Percentiles rank a stretch among this genome's conserved stretches.
These are phyloP conservation scores for Chrysosporium keratinophilum DNA, from an alignment of 2,329 filamentous ascomycete genomes.

Conservation along the genomic window DNA sequence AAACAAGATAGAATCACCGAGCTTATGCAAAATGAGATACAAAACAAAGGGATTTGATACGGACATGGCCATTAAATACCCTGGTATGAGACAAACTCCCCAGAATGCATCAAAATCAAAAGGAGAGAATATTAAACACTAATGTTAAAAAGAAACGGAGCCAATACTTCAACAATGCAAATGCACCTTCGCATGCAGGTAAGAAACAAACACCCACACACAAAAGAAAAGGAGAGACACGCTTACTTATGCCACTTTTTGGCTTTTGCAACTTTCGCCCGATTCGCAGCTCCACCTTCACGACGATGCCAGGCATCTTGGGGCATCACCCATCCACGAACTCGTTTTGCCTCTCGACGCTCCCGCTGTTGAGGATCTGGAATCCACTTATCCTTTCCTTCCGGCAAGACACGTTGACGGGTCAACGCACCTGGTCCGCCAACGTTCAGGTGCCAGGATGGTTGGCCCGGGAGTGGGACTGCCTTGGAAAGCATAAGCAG, in stretches of 20 bases:
- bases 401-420: conserved; percentile 43
- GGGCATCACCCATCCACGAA: conserved; percentile 53
- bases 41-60: neutral
- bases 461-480: conserved; percentile 47
- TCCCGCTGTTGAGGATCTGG: conserved; percentile 51
- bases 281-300: conserved; percentile 37
- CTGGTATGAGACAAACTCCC: neutral
- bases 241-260: conserved; percentile 32
- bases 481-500: conserved; percentile 56
- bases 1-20: too few relatives aligned
- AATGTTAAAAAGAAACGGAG: neutral
- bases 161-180: conserved; percentile 1
- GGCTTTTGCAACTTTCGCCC: conserved; percentile 19
- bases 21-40: neutral
- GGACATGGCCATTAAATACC: neutral
- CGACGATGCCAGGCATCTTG: conserved; percentile 50
- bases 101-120: neutral
- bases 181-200: neutral
- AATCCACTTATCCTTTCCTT: conserved; percentile 52
- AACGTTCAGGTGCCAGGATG: conserved; percentile 50
- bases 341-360: conserved; percentile 49
- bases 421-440: conserved; percentile 49
- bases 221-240: neutral
- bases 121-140: conserved; percentile 6
- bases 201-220: too few relatives aligned